Evolutionary conservation across 441 rosid species (phyloP), one percentile per base, ranked within the genome.

Genomic region (Metrosideros polymorpha): DNA sequence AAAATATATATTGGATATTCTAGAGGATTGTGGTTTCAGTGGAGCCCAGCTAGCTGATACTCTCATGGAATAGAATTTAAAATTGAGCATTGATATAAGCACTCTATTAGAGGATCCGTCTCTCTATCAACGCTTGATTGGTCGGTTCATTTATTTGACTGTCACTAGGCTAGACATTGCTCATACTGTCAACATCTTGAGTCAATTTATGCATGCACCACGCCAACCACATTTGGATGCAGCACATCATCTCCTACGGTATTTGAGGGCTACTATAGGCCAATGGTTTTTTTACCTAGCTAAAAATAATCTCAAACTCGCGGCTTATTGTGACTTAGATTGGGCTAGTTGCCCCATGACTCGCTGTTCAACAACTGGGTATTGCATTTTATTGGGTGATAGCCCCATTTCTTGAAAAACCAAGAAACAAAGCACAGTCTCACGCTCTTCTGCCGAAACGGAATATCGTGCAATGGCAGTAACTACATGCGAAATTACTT

Each of bases 201-300:
- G 86, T 30, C 88, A 88, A 43, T 86, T 88, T 43, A 86, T 88
- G 88, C 83, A 84, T 6, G 14, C 27, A 7, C 88, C 83, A 6
- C 27, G 45, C 9, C 7, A 43, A 47, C 59, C 10, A 24, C 85
- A 88, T 79, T 84, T 82, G 83, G 57, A 84, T 35, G 83, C 85
- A 35, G 25, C 88, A 7, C 18, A 84, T 14, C 54, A 19, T 22
- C 79, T 83, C 7, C 79, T 49, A 71, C 0, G 12, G 25, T 54
- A 24, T 54, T 5, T 54, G 6, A 54, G 24, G 57, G n/a, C 57
- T 9, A 54, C 6, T 54, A 24, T 24, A 54, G n/a, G 5, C n/a
- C n/a, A 24, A 24, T 12, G 57, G n/a, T n/a, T 8, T n/a, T 24
- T 54, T 24, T 54, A 9, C n/a, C 57, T 2, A 24, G n/a, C 57